Evolutionary conservation across 371 early-diverging fungal species (phyloP).

Genomic region (Scutellospora calospora): DNA sequence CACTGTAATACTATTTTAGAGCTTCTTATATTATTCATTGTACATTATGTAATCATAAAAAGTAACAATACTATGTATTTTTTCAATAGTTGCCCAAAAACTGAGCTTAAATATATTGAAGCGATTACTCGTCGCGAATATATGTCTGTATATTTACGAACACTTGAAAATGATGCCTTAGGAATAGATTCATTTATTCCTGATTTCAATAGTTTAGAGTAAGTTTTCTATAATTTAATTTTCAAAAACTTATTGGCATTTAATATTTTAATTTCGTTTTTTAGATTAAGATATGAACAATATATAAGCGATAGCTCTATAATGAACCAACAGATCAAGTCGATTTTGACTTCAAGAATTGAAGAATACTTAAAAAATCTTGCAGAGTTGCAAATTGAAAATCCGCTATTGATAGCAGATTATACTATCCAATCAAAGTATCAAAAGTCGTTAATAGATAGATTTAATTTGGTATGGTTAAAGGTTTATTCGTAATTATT

Average conservation of each 20-base stretch:
- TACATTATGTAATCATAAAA: neutral
- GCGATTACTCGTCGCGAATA: slow-evolving; percentile 2
- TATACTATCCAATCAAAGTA: neutral
- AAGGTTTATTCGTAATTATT: neutral
- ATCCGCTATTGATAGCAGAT: slow-evolving; percentile 22
- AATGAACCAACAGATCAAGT: slow-evolving; percentile 11
- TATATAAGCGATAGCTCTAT: neutral
- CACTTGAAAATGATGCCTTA: slow-evolving; percentile 20
- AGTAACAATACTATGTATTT: neutral
- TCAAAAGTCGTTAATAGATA: slow-evolving; percentile 1
- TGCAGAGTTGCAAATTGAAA: slow-evolving; percentile 11
- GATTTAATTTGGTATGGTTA: slow-evolving; percentile 3
- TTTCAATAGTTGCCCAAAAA: slow-evolving; percentile 10
- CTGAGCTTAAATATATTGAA: slow-evolving; percentile 17
- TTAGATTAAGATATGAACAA: slow-evolving; percentile 1
- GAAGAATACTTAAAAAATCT: slow-evolving; percentile 1
- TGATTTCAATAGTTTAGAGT: neutral
- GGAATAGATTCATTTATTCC: slow-evolving; percentile 3
- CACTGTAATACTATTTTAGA: neutral
- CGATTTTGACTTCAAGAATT: neutral
- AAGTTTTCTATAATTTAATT: neutral
- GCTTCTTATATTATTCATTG: too few relatives aligned
- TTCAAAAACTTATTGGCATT: too few relatives aligned
- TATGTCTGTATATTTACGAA: slow-evolving; percentile 8
- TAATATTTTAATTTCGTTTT: neutral